These are phyloP conservation scores for Ustilago nuda DNA, from an alignment of 1,284 basidiomycete genomes.

Conservation along the genomic window DNA sequence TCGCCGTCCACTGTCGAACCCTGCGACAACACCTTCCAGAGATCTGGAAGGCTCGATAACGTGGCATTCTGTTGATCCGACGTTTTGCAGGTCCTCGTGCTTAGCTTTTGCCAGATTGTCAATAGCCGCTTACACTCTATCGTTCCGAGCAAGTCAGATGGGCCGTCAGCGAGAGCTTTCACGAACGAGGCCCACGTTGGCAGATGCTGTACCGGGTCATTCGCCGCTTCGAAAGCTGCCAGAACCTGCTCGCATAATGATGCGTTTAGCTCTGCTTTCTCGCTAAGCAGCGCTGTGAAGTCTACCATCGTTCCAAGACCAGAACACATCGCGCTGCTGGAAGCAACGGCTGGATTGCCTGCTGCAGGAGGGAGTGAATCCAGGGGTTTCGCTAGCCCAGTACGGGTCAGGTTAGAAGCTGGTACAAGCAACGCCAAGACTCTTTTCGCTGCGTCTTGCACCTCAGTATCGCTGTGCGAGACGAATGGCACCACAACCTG, in stretches of 20 bases:
- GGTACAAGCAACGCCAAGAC: slow-evolving; percentile 10
- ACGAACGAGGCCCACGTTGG: slow-evolving; percentile 22
- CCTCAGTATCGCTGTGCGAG: slow-evolving; percentile 26
- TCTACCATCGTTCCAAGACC: background rate
- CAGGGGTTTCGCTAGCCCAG: background rate
- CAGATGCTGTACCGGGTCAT: background rate
- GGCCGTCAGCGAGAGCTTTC: slow-evolving; percentile 24
- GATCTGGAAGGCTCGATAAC: slow-evolving; percentile 17
- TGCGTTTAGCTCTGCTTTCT: background rate
- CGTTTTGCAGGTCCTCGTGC: slow-evolving; percentile 4
- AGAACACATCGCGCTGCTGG: background rate
- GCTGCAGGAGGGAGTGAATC: background rate
- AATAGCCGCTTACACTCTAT: background rate
- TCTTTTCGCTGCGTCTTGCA: slow-evolving; percentile 14
- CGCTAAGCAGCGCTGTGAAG: slow-evolving; percentile 1
- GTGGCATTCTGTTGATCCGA: slow-evolving; percentile 16
- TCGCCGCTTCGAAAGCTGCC: background rate
- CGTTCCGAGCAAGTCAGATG: background rate
- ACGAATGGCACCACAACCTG: slow-evolving; percentile 18
- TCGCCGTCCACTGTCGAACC: slow-evolving; percentile 1
- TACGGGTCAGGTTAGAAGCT: background rate
- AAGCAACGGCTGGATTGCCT: background rate
- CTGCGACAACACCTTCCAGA: slow-evolving; percentile 14
- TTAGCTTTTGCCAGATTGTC: background rate
- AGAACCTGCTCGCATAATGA: slow-evolving; percentile 13